Conservation (phyloP, 1,139 yeast species). For the Schizosaccharomyces versatilis region DNA sequence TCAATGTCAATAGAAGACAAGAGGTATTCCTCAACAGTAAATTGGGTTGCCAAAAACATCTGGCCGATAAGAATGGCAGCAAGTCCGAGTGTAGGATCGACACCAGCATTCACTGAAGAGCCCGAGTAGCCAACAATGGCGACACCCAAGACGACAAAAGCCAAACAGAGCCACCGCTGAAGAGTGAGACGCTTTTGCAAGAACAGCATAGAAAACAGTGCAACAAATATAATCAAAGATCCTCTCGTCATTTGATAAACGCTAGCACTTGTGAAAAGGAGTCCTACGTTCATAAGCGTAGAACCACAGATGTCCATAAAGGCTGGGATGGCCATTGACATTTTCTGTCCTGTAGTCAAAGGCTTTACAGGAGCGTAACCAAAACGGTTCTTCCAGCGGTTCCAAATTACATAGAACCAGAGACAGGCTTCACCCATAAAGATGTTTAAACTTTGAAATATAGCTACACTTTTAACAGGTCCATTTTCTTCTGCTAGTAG, state of each 20-base stretch:
- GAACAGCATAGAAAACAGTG: conserved; percentile 43
- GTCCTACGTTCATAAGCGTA: conserved; percentile 54
- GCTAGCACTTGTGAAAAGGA: conserved; percentile 58
- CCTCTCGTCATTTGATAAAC: conserved; percentile 74
- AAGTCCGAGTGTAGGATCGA: conserved; percentile 29
- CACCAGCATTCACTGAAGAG: conserved; percentile 13
- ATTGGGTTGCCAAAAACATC: conserved; percentile 48
- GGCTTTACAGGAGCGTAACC: background rate
- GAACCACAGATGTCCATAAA: conserved; percentile 53
- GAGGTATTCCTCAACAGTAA: conserved; percentile 56
- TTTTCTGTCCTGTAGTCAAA: background rate
- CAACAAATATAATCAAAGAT: conserved; percentile 55
- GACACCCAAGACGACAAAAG: conserved; percentile 43
- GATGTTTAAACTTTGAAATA: background rate
- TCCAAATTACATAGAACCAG: background rate
- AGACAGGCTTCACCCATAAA: conserved; percentile 1
- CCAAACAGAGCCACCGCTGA: conserved; percentile 47
- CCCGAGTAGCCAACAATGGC: conserved; percentile 58
- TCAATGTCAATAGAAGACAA: conserved; percentile 31
- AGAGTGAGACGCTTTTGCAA: conserved; percentile 34
- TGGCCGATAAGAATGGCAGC: conserved; percentile 38
- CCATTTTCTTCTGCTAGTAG: background rate
- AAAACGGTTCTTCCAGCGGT: background rate
- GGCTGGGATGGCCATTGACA: conserved; percentile 35
- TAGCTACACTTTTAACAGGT: background rate